Evolutionary conservation across 164 flowering plant species (phyloP), one percentile per base, ranked within the genome.

Genomic region (Magnolia sinica): DNA sequence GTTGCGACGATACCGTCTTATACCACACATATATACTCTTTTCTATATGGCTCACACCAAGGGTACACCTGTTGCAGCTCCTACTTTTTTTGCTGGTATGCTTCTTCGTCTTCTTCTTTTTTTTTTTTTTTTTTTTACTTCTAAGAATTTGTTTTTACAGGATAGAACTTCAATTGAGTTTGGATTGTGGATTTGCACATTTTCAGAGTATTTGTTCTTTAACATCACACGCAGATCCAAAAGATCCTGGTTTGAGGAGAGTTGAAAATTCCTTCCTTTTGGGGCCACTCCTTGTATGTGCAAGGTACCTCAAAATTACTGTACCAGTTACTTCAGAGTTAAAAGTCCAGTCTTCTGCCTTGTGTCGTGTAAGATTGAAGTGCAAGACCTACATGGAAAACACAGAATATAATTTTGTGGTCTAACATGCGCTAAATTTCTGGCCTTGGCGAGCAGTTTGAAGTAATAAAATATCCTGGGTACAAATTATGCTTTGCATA

Each of bases 61-160:
- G 74, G 99, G 99, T 69, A 83, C 86, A 80, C 96, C 87, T 22
- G 95, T 95, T 76, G 94, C 95, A 63, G 76, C 87, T 79, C 99
- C 99, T 8, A 86, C 88, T 8, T 95, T 95, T 82, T 93, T 95
- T 78, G 90, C 97, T 77, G 99, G 99, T 92, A 83, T 22, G 50
- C 83, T 45, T 24, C 27, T 23, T 23, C 24, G 0, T 23, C 24
- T 23, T 23, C 24, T 24, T 24, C 1, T 24, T 24, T 1, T 0
- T 24, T 1, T 24, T 1, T 1, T 24, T 24, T 0, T 24, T 24
- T 64, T 31, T 27, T 31, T 55, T 19, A 27, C 23, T 58, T 55
- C n/a, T 27, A 16, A 27, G 68, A 68, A 13, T 16, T 19, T 61
- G 3, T 23, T 66, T 23, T 20, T 55, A 10, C 22, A 22, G 4